phyloP scores from a whole-genome alignment of 768 basidiomycete species.

The Podaxis rugospora region DNA sequence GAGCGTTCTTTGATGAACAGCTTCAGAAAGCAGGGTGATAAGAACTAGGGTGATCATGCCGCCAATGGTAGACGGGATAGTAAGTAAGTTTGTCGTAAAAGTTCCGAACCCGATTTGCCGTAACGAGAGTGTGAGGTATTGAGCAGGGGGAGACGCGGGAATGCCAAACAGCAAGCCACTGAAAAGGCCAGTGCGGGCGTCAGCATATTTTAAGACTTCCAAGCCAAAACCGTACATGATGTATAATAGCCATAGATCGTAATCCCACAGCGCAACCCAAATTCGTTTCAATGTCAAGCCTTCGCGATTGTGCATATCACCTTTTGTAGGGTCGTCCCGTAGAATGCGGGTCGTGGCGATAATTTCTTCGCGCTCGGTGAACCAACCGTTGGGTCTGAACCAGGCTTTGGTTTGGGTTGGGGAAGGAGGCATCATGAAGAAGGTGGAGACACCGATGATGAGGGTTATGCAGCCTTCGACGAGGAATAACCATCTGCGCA shows the following conservation, averaged over 20 bases:
- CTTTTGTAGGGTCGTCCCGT: slow-evolving; percentile 61
- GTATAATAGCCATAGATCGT: slow-evolving; percentile 66
- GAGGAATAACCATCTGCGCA: slow-evolving; percentile 50
- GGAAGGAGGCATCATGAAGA: slow-evolving; percentile 56
- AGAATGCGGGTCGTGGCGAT: slow-evolving; percentile 60
- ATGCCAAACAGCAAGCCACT: slow-evolving; percentile 53
- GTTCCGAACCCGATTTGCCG: slow-evolving; percentile 59
- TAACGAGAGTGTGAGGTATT: slow-evolving; percentile 58
- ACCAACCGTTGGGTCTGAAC: slow-evolving; percentile 62
- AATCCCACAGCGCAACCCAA: slow-evolving; percentile 54
- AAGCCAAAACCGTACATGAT: slow-evolving; percentile 31
- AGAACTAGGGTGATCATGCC: slow-evolving; percentile 50
- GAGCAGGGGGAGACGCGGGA: slow-evolving; percentile 39
- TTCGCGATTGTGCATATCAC: slow-evolving; percentile 71
- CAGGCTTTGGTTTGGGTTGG: slow-evolving; percentile 56
- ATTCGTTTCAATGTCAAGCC: slow-evolving; percentile 44
- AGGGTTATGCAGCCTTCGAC: slow-evolving; percentile 45
- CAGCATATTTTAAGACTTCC: neutral
- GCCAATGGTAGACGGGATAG: slow-evolving; percentile 49
- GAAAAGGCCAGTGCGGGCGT: neutral
- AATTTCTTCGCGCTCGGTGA: slow-evolving; percentile 54
- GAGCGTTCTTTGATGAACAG: slow-evolving; percentile 47
- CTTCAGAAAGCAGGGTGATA: slow-evolving; percentile 47
- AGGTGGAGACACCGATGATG: slow-evolving; percentile 46
- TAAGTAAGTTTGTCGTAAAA: slow-evolving; percentile 55